Base-by-base conservation (phyloP, 1,139 yeast species). In the Suzukiozyma palmioleophila region DNA sequence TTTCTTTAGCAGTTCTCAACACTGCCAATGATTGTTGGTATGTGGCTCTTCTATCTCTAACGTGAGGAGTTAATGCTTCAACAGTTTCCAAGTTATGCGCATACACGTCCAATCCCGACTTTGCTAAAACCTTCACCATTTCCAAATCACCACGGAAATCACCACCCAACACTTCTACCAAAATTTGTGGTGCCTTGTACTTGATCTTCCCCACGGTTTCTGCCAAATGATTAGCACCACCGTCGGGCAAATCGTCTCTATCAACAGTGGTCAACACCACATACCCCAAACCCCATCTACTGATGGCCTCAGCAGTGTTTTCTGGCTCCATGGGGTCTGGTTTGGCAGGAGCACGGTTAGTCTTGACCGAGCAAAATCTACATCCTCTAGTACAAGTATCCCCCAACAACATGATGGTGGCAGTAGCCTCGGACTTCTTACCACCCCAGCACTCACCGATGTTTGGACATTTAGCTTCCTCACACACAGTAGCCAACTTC, bases 401-500 rank as follows among this genome's bases (percentile, higher is more conserved):
- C 44, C 99, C 99, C 75, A 94, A 75, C 47, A 94, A 72, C 99
- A 94, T 94, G 53, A 94, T 92, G 3, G 99, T 94, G 5, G 98
- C 98, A 3, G 99, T 94, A n/a, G 98, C 97, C 54, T 87, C 94
- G 6, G 90, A 76, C 61, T 89, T 89, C 54, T 84, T 81, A 26
- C 98, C 98, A 40, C 98, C 97, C 99, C 99, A 94, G 64, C 99
- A 94, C 61, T 94, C 99, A 38, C 97, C 97, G 44, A 94, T 94
- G 59, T 94, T 94, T 14, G 99, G 99, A 64, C 99, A 94, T 56
- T 92, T 83, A 8, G 98, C 98, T 57, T 92, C 98, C 60, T 92
- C 97, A 65, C 99, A 94, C 25, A 94, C 99, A 0, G 98, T 90
- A 31, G 96, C 85, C 40, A 94, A 69, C 48, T 88, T 88, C 45